A percentile compares a stretch with the other conserved stretches of the same genome.
These are phyloP conservation scores for Silene coronaria DNA, from an alignment of 179 eudicot species.

Conservation along the genomic window DNA sequence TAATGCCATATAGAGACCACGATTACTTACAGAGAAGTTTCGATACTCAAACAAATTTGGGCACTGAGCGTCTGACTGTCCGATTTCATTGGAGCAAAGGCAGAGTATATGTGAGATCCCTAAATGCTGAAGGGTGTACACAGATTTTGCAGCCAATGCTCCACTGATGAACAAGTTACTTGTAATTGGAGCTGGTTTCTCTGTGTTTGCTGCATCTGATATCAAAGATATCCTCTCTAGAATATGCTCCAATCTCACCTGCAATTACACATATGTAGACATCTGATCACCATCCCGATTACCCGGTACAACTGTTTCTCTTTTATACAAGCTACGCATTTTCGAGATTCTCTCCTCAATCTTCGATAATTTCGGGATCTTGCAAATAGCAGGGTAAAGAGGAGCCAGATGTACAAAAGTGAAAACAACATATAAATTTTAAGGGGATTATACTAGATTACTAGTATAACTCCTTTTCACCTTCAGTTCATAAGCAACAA, in stretches of 20 bases:
- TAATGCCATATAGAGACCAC: not conserved
- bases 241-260: slow-evolving; percentile 96
- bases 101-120: slow-evolving; percentile 84
- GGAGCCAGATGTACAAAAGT: not conserved
- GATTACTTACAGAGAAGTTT: slow-evolving; percentile 69
- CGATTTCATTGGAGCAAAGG: slow-evolving; percentile 92
- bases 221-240: slow-evolving; percentile 88
- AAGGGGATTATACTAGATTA: not conserved
- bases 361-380: not conserved
- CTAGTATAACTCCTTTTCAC: slow-evolving; percentile 24
- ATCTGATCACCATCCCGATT: not conserved
- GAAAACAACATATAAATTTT: not conserved
- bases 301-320: not conserved
- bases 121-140: slow-evolving; percentile 76
- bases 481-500: slow-evolving; percentile 90
- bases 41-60: slow-evolving; percentile 67
- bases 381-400: no score
- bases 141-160: slow-evolving; percentile 91
- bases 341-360: not conserved
- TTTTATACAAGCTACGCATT: not conserved
- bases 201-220: slow-evolving; percentile 96
- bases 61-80: slow-evolving; percentile 86
- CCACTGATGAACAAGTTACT: slow-evolving; percentile 80
- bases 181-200: slow-evolving; percentile 68
- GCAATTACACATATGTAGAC: slow-evolving; percentile 14